A percentile compares a stretch with the other conserved stretches of the same genome.
Evolutionary conservation across 108 stramenopile genomes (phyloP).

Genomic region (Mediolabrus comicus): DNA sequence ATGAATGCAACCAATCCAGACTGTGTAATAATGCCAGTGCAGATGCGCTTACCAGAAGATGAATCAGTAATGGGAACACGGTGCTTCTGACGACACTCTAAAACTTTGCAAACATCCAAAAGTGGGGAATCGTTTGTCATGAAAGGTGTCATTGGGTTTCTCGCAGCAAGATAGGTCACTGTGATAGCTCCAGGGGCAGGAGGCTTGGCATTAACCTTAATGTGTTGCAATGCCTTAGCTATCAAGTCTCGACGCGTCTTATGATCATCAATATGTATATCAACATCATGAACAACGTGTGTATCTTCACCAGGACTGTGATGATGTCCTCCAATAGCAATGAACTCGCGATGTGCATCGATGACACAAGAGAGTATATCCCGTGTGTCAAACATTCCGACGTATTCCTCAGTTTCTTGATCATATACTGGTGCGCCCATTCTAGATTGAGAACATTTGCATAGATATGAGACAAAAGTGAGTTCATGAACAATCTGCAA

Average conservation of each 20-base stretch:
- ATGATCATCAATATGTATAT: slow-evolving; percentile 14
- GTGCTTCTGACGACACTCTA: slow-evolving; percentile 32
- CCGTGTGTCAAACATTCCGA: slow-evolving; percentile 55
- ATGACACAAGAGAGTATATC: slow-evolving; percentile 53
- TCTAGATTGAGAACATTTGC: slow-evolving; percentile 3
- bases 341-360: slow-evolving; percentile 40
- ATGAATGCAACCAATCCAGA: slow-evolving; percentile 46
- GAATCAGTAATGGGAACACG: slow-evolving; percentile 36
- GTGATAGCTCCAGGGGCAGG: slow-evolving; percentile 44
- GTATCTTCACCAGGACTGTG: slow-evolving; percentile 34
- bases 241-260: slow-evolving; percentile 38
- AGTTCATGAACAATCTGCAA: too few relatives aligned
- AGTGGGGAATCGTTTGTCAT: slow-evolving; percentile 25
- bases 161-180: slow-evolving; percentile 44
- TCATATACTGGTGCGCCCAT: slow-evolving; percentile 56
- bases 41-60: slow-evolving; percentile 23
- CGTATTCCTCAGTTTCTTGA: slow-evolving; percentile 35
- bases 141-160: slow-evolving; percentile 41
- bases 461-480: background rate
- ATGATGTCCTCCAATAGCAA: slow-evolving; percentile 27
- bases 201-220: slow-evolving; percentile 34
- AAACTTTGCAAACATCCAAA: slow-evolving; percentile 44
- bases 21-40: slow-evolving; percentile 41
- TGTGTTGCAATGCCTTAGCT: slow-evolving; percentile 46
- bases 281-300: slow-evolving; percentile 20